A percentile compares a stretch with the other conserved stretches of the same genome.
Evolutionary conservation across 2,329 filamentous ascomycete species (phyloP).

Genomic region (Pseudogymnoascus sp.): DNA sequence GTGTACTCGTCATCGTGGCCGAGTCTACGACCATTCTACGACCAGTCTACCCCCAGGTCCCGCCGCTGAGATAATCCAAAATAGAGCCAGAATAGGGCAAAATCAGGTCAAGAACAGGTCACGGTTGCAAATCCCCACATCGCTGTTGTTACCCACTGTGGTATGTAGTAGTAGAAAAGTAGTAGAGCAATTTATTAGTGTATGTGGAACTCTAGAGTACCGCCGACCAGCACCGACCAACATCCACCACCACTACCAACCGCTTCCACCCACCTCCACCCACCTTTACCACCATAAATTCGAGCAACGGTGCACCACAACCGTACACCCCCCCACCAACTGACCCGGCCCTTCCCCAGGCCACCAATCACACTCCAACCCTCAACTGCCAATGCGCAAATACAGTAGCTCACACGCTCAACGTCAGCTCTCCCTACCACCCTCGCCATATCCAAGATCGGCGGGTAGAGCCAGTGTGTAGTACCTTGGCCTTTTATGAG

Average conservation of each 20-base stretch:
- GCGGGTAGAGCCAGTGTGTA: constrained; percentile 4
- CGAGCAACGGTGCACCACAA: background rate
- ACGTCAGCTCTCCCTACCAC: constrained; percentile 5
- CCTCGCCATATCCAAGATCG: background rate
- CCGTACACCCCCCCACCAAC: background rate
- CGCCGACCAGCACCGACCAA: background rate
- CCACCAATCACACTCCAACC: background rate
- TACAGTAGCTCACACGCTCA: constrained; percentile 1
- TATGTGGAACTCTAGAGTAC: background rate
- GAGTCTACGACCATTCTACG: background rate
- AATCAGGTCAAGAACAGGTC: background rate
- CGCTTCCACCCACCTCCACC: background rate
- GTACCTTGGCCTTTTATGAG: constrained; percentile 5
- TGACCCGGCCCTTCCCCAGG: constrained; percentile 1
- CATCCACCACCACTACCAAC: background rate
- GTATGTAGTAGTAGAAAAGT: background rate
- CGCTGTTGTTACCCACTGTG: background rate
- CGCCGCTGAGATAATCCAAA: background rate
- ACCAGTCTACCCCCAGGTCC: background rate
- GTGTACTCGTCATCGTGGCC: background rate
- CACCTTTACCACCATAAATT: background rate
- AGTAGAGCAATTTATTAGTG: background rate
- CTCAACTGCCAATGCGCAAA: constrained; percentile 3
- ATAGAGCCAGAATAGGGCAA: background rate
- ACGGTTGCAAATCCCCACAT: background rate